phyloP scores from a whole-genome alignment of 805 yeast species.

The Metschnikowia sp. region DNA sequence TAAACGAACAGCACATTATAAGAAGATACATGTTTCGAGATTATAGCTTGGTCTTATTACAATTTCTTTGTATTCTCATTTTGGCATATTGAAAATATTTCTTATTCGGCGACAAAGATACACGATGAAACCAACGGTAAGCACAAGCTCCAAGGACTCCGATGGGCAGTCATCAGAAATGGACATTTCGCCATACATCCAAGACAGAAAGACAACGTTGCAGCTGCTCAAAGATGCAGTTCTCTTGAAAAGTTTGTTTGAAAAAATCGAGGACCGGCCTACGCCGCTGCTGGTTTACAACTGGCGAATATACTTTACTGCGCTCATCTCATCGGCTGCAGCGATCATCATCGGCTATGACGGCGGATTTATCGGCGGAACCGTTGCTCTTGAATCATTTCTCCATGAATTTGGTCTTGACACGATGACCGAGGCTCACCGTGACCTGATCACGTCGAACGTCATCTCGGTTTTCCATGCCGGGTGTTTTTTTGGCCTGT shows the following conservation, averaged over 20 bases:
- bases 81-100: no score
- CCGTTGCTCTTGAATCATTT: constrained; percentile 33
- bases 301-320: constrained; percentile 31
- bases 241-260: constrained; percentile 21
- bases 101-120: neutral
- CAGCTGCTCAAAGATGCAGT: constrained; percentile 13
- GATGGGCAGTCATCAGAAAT: constrained; percentile 4
- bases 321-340: constrained; percentile 36
- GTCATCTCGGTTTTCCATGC: constrained; percentile 39
- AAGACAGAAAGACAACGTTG: constrained; percentile 5
- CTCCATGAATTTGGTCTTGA: constrained; percentile 31
- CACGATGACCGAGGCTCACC: constrained; percentile 18
- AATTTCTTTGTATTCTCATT: no score
- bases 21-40: no score
- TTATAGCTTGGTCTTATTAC: no score
- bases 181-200: constrained; percentile 1
- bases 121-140: neutral
- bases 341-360: constrained; percentile 42
- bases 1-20: no score
- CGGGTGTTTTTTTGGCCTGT: constrained; percentile 39
- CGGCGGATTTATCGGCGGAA: constrained; percentile 41
- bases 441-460: constrained; percentile 26
- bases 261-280: constrained; percentile 36
- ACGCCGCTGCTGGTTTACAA: constrained; percentile 39
- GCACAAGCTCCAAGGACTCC: constrained; percentile 1